These are phyloP conservation scores for Crucihimalaya himalaica DNA, from an alignment of 345 rosid genomes.

Conservation along the genomic window DNA sequence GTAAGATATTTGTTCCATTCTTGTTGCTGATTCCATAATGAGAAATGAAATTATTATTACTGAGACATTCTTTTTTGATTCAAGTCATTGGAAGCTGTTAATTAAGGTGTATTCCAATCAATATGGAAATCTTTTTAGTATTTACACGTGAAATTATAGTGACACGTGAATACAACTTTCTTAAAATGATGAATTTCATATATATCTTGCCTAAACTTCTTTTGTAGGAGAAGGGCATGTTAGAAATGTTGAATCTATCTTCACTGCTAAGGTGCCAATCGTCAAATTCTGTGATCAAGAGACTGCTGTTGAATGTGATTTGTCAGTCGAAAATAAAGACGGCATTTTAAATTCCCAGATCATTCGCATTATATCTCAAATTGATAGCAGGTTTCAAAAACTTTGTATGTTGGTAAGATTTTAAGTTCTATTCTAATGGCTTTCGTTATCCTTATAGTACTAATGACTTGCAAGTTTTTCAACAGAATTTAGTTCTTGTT, in stretches of 20 bases:
- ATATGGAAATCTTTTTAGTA: not conserved
- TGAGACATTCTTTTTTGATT: not conserved
- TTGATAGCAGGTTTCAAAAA: constrained; percentile 60
- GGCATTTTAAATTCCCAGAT: constrained; percentile 50
- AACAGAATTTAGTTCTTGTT: not conserved
- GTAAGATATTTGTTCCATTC: constrained; percentile 33
- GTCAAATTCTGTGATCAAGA: constrained; percentile 50
- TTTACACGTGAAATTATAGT: not conserved
- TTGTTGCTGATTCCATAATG: not conserved
- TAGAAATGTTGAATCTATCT: constrained; percentile 41
- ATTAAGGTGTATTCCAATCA: not conserved
- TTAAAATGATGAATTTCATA: not conserved
- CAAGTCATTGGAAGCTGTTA: constrained; percentile 2
- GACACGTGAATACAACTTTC: not conserved
- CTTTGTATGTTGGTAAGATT: constrained; percentile 56
- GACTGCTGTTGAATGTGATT: constrained; percentile 52
- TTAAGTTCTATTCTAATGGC: not conserved
- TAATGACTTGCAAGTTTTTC: not conserved
- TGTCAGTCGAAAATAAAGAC: constrained; percentile 55
- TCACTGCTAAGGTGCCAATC: constrained; percentile 57
- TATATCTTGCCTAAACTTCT: not conserved
- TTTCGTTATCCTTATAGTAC: not conserved
- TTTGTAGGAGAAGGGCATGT: constrained; percentile 53
- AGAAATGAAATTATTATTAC: not conserved
- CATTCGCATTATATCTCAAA: constrained; percentile 45